These are phyloP conservation scores for Lactarius pseudohatsudake DNA, from an alignment of 768 basidiomycete genomes.

Conservation along the genomic window DNA sequence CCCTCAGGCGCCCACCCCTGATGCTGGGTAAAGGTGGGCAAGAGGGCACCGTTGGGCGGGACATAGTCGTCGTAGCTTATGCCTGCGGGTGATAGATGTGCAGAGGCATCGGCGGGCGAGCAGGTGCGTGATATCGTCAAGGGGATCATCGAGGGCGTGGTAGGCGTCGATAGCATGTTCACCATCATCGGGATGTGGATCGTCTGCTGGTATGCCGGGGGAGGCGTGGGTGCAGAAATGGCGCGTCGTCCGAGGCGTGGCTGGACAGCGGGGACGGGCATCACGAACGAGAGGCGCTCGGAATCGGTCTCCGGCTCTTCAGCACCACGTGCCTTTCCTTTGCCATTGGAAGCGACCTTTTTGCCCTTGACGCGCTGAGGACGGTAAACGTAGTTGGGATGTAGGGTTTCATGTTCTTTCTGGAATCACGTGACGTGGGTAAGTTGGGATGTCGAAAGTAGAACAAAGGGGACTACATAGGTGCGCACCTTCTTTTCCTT, in stretches of 20 bases:
- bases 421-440: conserved; percentile 70
- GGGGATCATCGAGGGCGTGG: conserved; percentile 53
- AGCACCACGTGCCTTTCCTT: conserved; percentile 49
- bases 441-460: background rate
- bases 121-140: conserved; percentile 60
- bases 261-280: conserved; percentile 36
- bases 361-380: conserved; percentile 64
- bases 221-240: conserved; percentile 61
- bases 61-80: conserved; percentile 59
- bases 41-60: conserved; percentile 37
- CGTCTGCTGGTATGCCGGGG: conserved; percentile 63
- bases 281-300: conserved; percentile 46
- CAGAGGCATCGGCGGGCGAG: conserved; percentile 35
- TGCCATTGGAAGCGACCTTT: conserved; percentile 49
- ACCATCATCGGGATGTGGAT: conserved; percentile 69
- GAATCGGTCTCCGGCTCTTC: conserved; percentile 29
- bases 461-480: conserved; percentile 34
- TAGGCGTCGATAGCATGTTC: conserved; percentile 63
- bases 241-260: conserved; percentile 43
- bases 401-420: conserved; percentile 72
- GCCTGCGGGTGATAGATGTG: conserved; percentile 39
- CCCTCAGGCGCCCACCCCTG: conserved; percentile 26
- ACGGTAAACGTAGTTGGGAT: conserved; percentile 78
- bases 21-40: conserved; percentile 16
- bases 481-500: conserved; percentile 78